phyloP scores from a whole-genome alignment of 371 early-diverging fungal genomes.

The Parasitella parasitica region DNA sequence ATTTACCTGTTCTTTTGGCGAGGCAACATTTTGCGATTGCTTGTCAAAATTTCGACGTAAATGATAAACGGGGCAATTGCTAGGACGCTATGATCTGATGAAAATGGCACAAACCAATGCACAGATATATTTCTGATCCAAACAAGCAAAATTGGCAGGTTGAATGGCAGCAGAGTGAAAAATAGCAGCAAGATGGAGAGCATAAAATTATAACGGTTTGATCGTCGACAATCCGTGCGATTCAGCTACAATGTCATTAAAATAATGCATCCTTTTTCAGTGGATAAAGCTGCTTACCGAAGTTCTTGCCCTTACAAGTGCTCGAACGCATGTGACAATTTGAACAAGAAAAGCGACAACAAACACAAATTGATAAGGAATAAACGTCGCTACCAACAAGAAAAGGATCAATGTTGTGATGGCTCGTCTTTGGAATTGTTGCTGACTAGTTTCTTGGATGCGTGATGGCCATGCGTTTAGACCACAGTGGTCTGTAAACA shows the following conservation, averaged over 20 bases:
- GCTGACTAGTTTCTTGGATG: constrained; percentile 27
- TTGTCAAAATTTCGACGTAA: constrained; percentile 52
- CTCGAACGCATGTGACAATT: constrained; percentile 62
- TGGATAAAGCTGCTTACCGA: no score
- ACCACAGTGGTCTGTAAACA: constrained; percentile 9
- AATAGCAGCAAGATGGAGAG: constrained; percentile 58
- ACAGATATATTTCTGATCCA: constrained; percentile 66
- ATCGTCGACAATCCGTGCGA: constrained; percentile 19
- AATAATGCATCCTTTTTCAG: no score
- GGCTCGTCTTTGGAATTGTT: constrained; percentile 52
- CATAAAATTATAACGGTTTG: constrained; percentile 61
- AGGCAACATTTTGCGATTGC: constrained; percentile 45
- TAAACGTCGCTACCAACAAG: constrained; percentile 70
- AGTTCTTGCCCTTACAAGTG: constrained; percentile 41
- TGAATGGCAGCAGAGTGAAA: constrained; percentile 60
- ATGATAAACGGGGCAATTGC: constrained; percentile 61
- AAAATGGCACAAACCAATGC: constrained; percentile 63
- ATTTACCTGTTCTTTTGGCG: constrained; percentile 48
- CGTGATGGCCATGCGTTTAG: constrained; percentile 17
- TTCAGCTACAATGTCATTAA: background rate
- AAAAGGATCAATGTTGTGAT: constrained; percentile 59
- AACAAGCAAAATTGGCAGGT: constrained; percentile 58
- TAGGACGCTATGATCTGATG: constrained; percentile 57
- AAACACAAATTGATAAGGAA: constrained; percentile 85
- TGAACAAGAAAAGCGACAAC: constrained; percentile 76